phyloP scores from a whole-genome alignment of 345 rosid species.

The Gossypium anomalum region DNA sequence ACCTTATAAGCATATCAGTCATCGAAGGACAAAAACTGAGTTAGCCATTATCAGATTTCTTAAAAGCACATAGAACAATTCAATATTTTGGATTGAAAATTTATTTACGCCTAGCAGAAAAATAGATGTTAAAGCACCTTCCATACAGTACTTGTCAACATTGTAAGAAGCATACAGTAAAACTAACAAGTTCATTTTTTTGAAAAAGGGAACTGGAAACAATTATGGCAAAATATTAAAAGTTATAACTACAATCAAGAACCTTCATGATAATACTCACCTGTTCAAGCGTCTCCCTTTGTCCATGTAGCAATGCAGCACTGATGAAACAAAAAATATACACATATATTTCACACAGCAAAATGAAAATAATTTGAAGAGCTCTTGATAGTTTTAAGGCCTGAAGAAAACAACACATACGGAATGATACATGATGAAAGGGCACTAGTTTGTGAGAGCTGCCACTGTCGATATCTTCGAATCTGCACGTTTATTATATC shows the following conservation, averaged over 20 bases:
- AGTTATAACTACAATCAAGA: not conserved
- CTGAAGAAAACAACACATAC: conserved; percentile 44
- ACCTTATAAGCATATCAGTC: too few species aligned
- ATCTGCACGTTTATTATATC: conserved; percentile 92
- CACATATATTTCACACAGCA: conserved; percentile 10
- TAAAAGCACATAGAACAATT: not conserved
- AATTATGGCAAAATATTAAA: not conserved
- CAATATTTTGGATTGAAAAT: not conserved
- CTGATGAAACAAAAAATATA: conserved; percentile 43
- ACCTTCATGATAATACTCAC: conserved; percentile 26
- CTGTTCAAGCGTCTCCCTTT: conserved; percentile 78
- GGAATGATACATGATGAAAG: conserved; percentile 83
- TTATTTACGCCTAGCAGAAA: not conserved
- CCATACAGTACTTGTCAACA: not conserved
- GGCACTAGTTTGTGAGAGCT: conserved; percentile 72
- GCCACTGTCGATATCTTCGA: conserved; percentile 95
- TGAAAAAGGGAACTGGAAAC: not conserved
- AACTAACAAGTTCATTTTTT: not conserved
- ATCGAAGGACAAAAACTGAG: not conserved
- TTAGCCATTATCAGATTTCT: not conserved
- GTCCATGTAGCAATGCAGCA: conserved; percentile 84
- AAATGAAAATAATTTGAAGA: conserved; percentile 13
- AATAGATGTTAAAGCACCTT: not conserved
- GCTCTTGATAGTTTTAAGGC: conserved; percentile 1
- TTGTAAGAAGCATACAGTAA: not conserved